These are phyloP conservation scores for Solanum habrochaites DNA, from an alignment of 257 asterid species.

Conservation along the genomic window DNA sequence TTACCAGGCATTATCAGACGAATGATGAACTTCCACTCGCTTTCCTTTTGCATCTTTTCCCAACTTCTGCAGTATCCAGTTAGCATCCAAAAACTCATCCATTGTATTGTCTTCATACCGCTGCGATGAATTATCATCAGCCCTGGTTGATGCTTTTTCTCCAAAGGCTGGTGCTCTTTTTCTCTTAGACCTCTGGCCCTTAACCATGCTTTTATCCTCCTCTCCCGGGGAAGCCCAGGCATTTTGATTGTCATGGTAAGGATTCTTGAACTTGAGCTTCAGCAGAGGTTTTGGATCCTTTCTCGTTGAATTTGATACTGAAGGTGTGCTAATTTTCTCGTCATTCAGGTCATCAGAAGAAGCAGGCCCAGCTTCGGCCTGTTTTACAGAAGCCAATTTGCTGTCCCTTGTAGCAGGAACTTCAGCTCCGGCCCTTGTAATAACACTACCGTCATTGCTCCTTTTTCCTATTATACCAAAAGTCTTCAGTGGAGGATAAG, in stretches of 20 bases:
- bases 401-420: constrained; percentile 29
- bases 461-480: constrained; percentile 37
- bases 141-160: constrained; percentile 21
- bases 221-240: constrained; percentile 39
- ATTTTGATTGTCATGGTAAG: constrained; percentile 39
- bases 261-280: constrained; percentile 71
- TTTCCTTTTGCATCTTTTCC: constrained; percentile 97
- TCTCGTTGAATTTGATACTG: constrained; percentile 16
- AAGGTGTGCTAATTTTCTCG: constrained; percentile 23
- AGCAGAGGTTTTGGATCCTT: constrained; percentile 61
- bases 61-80: constrained; percentile 90
- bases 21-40: constrained; percentile 88
- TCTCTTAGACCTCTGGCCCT: constrained; percentile 94
- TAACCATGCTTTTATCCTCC: constrained; percentile 50
- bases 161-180: constrained; percentile 43
- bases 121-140: constrained; percentile 39
- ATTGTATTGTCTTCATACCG: constrained; percentile 38
- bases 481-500: constrained; percentile 29
- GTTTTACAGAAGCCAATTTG: constrained; percentile 18
- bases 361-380: constrained; percentile 22
- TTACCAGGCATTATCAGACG: constrained; percentile 73
- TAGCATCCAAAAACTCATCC: constrained; percentile 83
- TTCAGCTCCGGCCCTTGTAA: constrained; percentile 25
- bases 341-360: constrained; percentile 28
- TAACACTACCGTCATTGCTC: constrained; percentile 28